Conservation (phyloP, 768 basidiomycete species). For the Terana coerulea region DNA sequence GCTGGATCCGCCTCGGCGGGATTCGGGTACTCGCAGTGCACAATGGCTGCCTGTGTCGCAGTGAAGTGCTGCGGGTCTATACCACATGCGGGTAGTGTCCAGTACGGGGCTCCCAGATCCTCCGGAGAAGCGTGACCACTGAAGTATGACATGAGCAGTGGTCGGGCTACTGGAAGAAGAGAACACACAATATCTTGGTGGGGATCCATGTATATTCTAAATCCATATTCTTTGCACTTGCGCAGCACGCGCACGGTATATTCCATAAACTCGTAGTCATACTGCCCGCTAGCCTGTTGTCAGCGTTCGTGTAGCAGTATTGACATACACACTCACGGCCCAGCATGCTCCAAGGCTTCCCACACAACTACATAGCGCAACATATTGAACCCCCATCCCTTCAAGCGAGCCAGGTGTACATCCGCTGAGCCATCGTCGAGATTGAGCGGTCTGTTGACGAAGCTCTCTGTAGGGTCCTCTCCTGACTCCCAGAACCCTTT, state of each 20-base stretch:
- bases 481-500: constrained; percentile 83
- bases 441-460: constrained; percentile 74
- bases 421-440: constrained; percentile 85
- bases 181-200: constrained; percentile 89
- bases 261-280: constrained; percentile 90
- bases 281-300: constrained; percentile 60
- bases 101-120: constrained; percentile 94
- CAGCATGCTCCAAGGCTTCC: constrained; percentile 92
- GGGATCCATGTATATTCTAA: constrained; percentile 90
- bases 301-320: not conserved
- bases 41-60: constrained; percentile 76
- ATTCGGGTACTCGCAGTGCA: constrained; percentile 86
- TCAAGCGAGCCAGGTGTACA: constrained; percentile 78
- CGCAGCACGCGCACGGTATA: constrained; percentile 84
- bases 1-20: constrained; percentile 62
- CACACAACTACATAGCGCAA: constrained; percentile 85
- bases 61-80: constrained; percentile 84
- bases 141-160: constrained; percentile 1
- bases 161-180: not conserved
- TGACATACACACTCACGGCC: constrained; percentile 71
- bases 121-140: constrained; percentile 96
- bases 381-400: constrained; percentile 92
- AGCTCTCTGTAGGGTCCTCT: constrained; percentile 64
- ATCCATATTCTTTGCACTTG: constrained; percentile 90
- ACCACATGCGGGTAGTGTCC: constrained; percentile 90